Conservation (phyloP, 2,329 filamentous ascomycete species). For the Mycosphaerella sp. region DNA sequence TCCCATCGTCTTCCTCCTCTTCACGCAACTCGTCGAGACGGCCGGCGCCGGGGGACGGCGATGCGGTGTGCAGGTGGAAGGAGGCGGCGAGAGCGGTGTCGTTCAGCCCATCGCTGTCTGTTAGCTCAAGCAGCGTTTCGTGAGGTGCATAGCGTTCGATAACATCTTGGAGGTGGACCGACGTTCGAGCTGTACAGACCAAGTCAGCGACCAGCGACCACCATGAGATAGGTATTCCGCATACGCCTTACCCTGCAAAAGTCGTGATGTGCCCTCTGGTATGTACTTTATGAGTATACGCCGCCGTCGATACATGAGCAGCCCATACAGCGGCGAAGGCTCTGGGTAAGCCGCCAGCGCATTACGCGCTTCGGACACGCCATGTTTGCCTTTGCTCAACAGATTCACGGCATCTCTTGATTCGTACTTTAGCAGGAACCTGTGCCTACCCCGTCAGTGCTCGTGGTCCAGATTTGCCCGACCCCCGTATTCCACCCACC, state of each 20-base stretch:
- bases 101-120: slow-evolving; percentile 68
- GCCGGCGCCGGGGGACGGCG: slow-evolving; percentile 76
- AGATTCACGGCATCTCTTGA: slow-evolving; percentile 83
- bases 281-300: slow-evolving; percentile 91
- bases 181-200: slow-evolving; percentile 62
- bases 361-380: slow-evolving; percentile 75
- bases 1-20: slow-evolving; percentile 66
- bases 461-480: background rate
- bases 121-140: slow-evolving; percentile 76
- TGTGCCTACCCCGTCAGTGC: slow-evolving; percentile 16
- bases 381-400: slow-evolving; percentile 68
- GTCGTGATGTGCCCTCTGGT: slow-evolving; percentile 80
- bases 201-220: slow-evolving; percentile 1
- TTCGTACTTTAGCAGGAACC: slow-evolving; percentile 86
- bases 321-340: slow-evolving; percentile 81
- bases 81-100: slow-evolving; percentile 83
- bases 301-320: slow-evolving; percentile 79
- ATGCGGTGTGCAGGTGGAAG: slow-evolving; percentile 82
- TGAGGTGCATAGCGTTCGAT: slow-evolving; percentile 70
- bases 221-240: background rate
- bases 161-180: slow-evolving; percentile 60
- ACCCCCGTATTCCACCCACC: slow-evolving; percentile 56
- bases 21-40: slow-evolving; percentile 91
- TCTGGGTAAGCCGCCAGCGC: slow-evolving; percentile 74
- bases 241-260: slow-evolving; percentile 72